phyloP scores from a whole-genome alignment of 2,329 filamentous ascomycete genomes.

The Claviceps citrina region DNA sequence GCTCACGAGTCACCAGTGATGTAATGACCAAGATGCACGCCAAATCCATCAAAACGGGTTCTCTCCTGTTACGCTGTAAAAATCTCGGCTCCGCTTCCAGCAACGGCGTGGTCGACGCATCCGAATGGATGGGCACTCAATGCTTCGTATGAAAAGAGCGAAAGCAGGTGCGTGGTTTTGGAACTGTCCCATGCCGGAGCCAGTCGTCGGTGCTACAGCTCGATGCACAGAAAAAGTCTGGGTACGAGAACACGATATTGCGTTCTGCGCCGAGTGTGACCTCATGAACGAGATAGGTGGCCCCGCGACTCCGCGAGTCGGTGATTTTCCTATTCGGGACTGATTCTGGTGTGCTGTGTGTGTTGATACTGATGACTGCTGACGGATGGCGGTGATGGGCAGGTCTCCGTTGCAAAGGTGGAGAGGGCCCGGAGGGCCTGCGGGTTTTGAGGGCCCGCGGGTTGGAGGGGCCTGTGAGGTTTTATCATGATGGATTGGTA shows the following conservation, averaged over 20 bases:
- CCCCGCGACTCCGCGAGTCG: not conserved
- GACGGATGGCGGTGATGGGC: too few relatives aligned
- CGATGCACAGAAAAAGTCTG: not conserved
- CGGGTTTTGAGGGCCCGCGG: too few relatives aligned
- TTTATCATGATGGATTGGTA: too few relatives aligned
- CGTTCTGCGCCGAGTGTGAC: conserved; percentile 1
- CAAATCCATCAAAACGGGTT: too few relatives aligned
- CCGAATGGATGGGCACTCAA: too few relatives aligned
- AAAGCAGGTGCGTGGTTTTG: not conserved
- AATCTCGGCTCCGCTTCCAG: not conserved
- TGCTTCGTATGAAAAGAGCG: not conserved
- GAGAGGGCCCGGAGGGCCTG: too few relatives aligned
- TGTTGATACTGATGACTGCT: too few relatives aligned
- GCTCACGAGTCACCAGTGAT: not conserved
- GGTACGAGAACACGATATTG: not conserved
- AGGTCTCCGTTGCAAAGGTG: too few relatives aligned
- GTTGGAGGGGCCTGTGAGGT: too few relatives aligned
- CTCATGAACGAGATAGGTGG: not conserved
- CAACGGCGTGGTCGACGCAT: not conserved
- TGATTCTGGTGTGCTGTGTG: not conserved
- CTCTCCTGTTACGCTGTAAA: not conserved
- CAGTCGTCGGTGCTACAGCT: not conserved
- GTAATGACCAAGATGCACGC: not conserved
- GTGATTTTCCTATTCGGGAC: not conserved
- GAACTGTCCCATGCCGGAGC: not conserved